phyloP scores from a whole-genome alignment of 768 basidiomycete genomes.

The Suillus spraguei region DNA sequence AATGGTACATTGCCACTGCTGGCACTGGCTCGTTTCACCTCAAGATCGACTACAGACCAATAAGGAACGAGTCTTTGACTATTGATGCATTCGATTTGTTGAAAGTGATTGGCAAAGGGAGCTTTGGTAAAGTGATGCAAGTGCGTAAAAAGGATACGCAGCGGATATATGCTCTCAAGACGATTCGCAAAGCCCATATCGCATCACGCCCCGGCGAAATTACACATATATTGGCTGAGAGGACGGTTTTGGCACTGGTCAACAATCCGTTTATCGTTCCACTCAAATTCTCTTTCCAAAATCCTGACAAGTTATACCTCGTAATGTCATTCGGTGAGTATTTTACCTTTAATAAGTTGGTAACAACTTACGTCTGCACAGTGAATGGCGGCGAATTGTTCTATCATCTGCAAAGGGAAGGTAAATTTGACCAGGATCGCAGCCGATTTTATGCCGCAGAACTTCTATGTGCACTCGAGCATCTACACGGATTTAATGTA shows the following conservation, averaged over 20 bases:
- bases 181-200: slow-evolving; percentile 97
- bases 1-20: slow-evolving; percentile 84
- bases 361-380: slow-evolving; percentile 26
- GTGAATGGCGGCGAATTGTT: slow-evolving; percentile 98
- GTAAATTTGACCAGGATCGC: slow-evolving; percentile 91
- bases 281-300: slow-evolving; percentile 99
- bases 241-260: slow-evolving; percentile 94
- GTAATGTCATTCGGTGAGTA: slow-evolving; percentile 91
- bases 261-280: slow-evolving; percentile 99
- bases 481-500: slow-evolving; percentile 96
- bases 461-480: slow-evolving; percentile 91
- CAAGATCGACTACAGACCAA: slow-evolving; percentile 92
- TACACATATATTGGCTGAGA: slow-evolving; percentile 95
- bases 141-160: slow-evolving; percentile 98
- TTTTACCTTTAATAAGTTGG: not conserved
- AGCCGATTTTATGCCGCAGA: slow-evolving; percentile 99
- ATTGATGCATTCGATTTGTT: slow-evolving; percentile 97
- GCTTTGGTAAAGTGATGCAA: slow-evolving; percentile 99
- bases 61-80: slow-evolving; percentile 80
- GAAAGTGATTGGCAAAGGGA: slow-evolving; percentile 97
- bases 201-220: slow-evolving; percentile 96
- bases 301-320: slow-evolving; percentile 94
- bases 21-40: slow-evolving; percentile 93
- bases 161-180: slow-evolving; percentile 97
- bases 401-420: slow-evolving; percentile 96